Percentiles rank a stretch among this genome's conserved stretches.
Conservation (phyloP, 257 asterid genomes). For the Jasminum sambac region DNA sequence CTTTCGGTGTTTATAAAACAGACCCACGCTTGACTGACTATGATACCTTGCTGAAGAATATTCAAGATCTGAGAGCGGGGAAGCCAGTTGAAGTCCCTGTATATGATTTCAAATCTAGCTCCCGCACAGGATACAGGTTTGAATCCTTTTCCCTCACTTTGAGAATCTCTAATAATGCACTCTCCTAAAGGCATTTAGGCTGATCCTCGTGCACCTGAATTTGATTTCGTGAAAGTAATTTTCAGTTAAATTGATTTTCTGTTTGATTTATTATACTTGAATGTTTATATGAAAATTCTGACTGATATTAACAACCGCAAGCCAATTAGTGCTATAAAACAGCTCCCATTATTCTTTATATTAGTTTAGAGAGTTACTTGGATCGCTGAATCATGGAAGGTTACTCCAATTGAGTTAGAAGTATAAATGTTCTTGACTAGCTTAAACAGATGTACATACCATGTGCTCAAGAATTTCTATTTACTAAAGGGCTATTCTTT, state of each 20-base stretch:
- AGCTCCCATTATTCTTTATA: background rate
- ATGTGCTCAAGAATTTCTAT: conserved; percentile 4
- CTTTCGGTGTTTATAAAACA: conserved; percentile 27
- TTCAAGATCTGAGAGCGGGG: conserved; percentile 82
- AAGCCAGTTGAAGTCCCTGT: conserved; percentile 78
- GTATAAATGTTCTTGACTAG: conserved; percentile 7
- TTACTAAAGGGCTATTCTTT: background rate
- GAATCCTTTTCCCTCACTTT: conserved; percentile 16
- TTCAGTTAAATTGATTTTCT: background rate
- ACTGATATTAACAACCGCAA: background rate
- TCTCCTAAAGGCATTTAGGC: conserved; percentile 10
- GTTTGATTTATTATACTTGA: background rate
- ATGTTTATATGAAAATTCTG: background rate
- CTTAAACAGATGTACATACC: conserved; percentile 11
- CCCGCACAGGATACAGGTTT: conserved; percentile 93
- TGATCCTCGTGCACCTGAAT: background rate
- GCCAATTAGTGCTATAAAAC: background rate
- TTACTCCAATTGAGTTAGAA: conserved; percentile 16
- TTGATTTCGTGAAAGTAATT: background rate
- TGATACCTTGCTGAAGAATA: conserved; percentile 79
- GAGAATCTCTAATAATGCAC: conserved; percentile 8
- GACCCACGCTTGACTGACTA: conserved; percentile 99
- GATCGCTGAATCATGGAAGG: conserved; percentile 1
- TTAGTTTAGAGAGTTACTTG: conserved; percentile 14
- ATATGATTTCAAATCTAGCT: conserved; percentile 96